Percentiles rank a stretch among this genome's conserved stretches.
Evolutionary conservation across 2,329 filamentous ascomycete genomes (phyloP).

Genomic region (Phialocephala sp.): DNA sequence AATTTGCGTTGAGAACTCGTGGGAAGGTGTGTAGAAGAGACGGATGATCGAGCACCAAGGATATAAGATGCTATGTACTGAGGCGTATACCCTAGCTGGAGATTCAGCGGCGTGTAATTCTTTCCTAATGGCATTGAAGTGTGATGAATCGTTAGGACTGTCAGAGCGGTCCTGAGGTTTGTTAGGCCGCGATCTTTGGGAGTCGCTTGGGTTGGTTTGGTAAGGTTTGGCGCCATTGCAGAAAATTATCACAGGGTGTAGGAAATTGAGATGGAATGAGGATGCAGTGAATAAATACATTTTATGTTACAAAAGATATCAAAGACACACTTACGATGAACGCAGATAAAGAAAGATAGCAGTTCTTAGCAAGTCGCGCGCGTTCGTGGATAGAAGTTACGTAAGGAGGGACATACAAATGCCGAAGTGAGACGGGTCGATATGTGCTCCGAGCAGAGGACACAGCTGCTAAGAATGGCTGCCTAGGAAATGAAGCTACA

Average conservation of each 20-base stretch:
- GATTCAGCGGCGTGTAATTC: not conserved
- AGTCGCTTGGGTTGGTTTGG: not conserved
- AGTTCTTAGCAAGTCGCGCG: too few relatives aligned
- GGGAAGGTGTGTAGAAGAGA: not conserved
- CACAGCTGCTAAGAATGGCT: not conserved
- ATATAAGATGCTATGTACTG: conserved; percentile 8
- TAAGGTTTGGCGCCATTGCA: not conserved
- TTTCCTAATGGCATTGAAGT: too few relatives aligned
- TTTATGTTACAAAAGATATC: not conserved
- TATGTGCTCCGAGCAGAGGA: not conserved
- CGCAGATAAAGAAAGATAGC: not conserved
- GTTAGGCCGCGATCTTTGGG: conserved; percentile 3
- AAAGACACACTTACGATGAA: not conserved
- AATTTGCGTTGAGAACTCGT: not conserved
- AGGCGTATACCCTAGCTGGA: not conserved
- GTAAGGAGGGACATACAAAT: not conserved
- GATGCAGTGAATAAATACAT: not conserved
- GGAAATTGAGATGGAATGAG: not conserved
- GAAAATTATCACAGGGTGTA: not conserved
- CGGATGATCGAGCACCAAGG: conserved; percentile 5
- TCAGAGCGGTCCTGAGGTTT: conserved; percentile 19
- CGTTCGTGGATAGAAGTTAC: not conserved
- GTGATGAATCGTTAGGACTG: conserved; percentile 22
- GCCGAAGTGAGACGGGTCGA: not conserved
- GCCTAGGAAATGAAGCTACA: not conserved